phyloP scores from a whole-genome alignment of 108 stramenopile genomes.

The Cyclotella choctawhatcheeana region DNA sequence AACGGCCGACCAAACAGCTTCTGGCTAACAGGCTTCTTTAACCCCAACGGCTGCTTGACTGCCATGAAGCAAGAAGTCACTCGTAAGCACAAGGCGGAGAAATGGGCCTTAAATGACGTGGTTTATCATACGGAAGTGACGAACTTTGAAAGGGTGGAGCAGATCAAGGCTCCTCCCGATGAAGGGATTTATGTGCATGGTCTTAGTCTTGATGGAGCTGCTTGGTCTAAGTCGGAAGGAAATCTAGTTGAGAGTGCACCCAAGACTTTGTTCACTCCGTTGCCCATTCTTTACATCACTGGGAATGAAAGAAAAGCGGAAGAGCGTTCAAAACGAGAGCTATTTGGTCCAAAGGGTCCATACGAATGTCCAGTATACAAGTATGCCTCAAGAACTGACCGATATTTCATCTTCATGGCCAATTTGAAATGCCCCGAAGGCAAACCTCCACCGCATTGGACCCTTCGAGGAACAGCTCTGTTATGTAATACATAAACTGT shows the following conservation, averaged over 20 bases:
- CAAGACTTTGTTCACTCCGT: constrained; percentile 74
- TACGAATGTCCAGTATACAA: constrained; percentile 91
- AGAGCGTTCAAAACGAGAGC: constrained; percentile 53
- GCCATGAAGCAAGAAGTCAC: constrained; percentile 94
- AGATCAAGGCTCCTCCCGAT: constrained; percentile 65
- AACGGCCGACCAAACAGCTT: constrained; percentile 74
- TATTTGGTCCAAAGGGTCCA: constrained; percentile 64
- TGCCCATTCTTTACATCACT: constrained; percentile 82
- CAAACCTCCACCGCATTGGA: constrained; percentile 79
- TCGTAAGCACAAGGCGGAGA: constrained; percentile 77
- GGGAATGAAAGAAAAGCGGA: constrained; percentile 67
- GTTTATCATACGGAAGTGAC: constrained; percentile 89
- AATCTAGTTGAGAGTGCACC: constrained; percentile 76
- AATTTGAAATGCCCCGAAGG: constrained; percentile 67
- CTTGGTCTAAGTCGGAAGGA: constrained; percentile 73
- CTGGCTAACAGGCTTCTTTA: constrained; percentile 92
- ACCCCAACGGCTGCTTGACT: constrained; percentile 88
- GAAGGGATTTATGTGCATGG: constrained; percentile 93
- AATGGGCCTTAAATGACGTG: constrained; percentile 92
- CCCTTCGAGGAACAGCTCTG: constrained; percentile 73
- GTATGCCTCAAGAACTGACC: constrained; percentile 82
- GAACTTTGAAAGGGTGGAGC: constrained; percentile 63
- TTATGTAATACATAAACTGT: constrained; percentile 61
- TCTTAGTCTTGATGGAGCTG: constrained; percentile 85
- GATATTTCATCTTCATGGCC: constrained; percentile 79